Evolutionary conservation across 495 filamentous ascomycete genomes (phyloP).

Genomic region (Cercophora samala): DNA sequence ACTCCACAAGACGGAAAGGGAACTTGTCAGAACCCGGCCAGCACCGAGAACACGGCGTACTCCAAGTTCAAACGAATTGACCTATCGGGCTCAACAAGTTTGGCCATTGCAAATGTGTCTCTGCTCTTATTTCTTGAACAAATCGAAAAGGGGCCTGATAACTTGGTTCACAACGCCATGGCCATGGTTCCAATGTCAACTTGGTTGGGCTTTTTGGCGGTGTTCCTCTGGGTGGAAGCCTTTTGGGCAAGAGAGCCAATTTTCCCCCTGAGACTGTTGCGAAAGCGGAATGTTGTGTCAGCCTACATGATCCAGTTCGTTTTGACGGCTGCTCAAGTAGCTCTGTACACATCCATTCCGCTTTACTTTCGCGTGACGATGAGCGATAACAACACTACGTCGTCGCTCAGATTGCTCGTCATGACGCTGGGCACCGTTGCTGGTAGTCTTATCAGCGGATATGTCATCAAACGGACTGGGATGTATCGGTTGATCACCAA

Average conservation of each 20-base stretch:
- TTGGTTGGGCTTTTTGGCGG: slow-evolving; percentile 12
- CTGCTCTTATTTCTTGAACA: slow-evolving; percentile 18
- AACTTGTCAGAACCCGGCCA: not conserved
- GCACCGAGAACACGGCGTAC: not conserved
- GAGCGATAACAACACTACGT: slow-evolving; percentile 2
- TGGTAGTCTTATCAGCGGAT: slow-evolving; percentile 15
- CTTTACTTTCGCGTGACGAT: slow-evolving; percentile 17
- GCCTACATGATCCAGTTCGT: slow-evolving; percentile 19
- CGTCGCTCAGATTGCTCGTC: slow-evolving; percentile 9
- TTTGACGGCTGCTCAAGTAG: slow-evolving; percentile 20
- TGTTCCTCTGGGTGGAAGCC: slow-evolving; percentile 13
- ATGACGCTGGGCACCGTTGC: slow-evolving; percentile 16
- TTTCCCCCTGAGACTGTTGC: slow-evolving; percentile 5
- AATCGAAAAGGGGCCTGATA: slow-evolving; percentile 1
- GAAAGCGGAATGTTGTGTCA: slow-evolving; percentile 10
- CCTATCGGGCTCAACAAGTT: slow-evolving; percentile 17
- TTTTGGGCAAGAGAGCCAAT: slow-evolving; percentile 19
- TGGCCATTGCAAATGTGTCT: slow-evolving; percentile 18
- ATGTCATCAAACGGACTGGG: slow-evolving; percentile 18
- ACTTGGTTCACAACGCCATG: not conserved
- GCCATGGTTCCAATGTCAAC: slow-evolving; percentile 9
- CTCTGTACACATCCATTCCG: slow-evolving; percentile 14
- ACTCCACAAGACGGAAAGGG: not conserved
- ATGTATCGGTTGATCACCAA: slow-evolving; percentile 14
- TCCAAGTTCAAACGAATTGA: slow-evolving; percentile 21